Evolutionary conservation across 169 alveolate species (phyloP).

Genomic region (Eimeria tenella): DNA sequence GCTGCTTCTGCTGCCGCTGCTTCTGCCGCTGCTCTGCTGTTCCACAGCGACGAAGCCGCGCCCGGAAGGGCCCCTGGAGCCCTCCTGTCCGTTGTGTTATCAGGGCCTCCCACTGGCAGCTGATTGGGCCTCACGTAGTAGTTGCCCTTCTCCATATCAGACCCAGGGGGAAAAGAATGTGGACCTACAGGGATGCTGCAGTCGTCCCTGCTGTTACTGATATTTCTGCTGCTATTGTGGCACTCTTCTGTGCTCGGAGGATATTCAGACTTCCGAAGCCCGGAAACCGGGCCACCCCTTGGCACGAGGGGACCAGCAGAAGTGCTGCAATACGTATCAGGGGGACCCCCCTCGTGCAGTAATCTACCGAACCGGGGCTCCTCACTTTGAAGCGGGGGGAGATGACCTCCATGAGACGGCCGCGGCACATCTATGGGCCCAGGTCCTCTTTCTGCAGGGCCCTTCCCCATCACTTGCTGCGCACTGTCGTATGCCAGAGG

Average conservation of each 20-base stretch:
- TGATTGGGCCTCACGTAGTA: conserved; percentile 4
- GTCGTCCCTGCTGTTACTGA: neutral
- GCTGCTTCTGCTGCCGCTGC: conserved; percentile 76
- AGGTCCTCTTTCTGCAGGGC: neutral
- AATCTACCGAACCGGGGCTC: conserved; percentile 8
- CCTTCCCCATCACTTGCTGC: conserved; percentile 4
- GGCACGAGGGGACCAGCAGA: conserved; percentile 7
- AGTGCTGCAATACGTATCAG: neutral
- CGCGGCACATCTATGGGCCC: conserved; percentile 4
- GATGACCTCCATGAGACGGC: neutral
- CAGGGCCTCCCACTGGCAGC: conserved; percentile 6
- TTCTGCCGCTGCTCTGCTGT: conserved; percentile 47
- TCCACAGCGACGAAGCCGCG: conserved; percentile 15
- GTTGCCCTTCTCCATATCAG: neutral
- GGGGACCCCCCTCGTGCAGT: conserved; percentile 44
- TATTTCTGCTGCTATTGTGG: neutral
- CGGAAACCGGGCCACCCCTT: neutral
- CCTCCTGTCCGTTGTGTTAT: neutral
- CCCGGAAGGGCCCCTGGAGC: conserved; percentile 16
- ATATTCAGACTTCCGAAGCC: no score
- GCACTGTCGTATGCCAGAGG: conserved; percentile 66
- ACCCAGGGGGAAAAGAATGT: conserved; percentile 10
- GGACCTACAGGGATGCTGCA: neutral
- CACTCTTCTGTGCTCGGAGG: no score
- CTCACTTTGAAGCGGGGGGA: neutral